These are phyloP conservation scores for Phylloporus sp. DNA, from an alignment of 768 basidiomycete species.

Conservation along the genomic window DNA sequence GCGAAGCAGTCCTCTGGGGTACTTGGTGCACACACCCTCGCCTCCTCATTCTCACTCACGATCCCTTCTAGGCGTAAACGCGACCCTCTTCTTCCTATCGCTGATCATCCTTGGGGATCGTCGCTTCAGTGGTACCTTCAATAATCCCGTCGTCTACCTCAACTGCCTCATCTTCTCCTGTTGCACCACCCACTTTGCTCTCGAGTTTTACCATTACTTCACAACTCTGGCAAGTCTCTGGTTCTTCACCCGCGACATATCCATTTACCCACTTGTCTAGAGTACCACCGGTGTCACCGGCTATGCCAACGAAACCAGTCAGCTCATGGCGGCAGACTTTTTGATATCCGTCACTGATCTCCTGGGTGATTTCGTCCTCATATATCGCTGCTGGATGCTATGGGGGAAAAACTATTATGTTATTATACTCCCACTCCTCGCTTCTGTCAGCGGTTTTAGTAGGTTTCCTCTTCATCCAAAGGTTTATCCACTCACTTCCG, in stretches of 20 bases:
- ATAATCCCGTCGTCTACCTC: slow-evolving; percentile 26
- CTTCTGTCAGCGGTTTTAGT: slow-evolving; percentile 34
- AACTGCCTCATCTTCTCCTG: slow-evolving; percentile 30
- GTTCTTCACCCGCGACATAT: neutral
- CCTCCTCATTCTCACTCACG: neutral
- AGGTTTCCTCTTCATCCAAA: slow-evolving; percentile 4
- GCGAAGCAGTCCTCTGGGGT: slow-evolving; percentile 37
- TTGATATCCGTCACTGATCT: slow-evolving; percentile 36
- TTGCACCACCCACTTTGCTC: slow-evolving; percentile 30
- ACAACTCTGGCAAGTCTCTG: slow-evolving; percentile 27
- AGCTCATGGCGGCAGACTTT: slow-evolving; percentile 32
- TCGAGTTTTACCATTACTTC: slow-evolving; percentile 36
- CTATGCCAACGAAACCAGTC: slow-evolving; percentile 29
- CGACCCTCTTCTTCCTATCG: slow-evolving; percentile 28
- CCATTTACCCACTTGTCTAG: slow-evolving; percentile 12
- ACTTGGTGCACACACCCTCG: neutral
- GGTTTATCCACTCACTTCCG: neutral
- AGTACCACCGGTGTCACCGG: slow-evolving; percentile 21
- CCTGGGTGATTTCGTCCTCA: slow-evolving; percentile 31
- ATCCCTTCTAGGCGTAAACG: slow-evolving; percentile 13
- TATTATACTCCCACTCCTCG: slow-evolving; percentile 31
- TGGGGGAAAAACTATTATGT: slow-evolving; percentile 35
- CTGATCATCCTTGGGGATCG: slow-evolving; percentile 21
- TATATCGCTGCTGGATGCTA: slow-evolving; percentile 41
- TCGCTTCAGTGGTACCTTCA: slow-evolving; percentile 6